Percentiles rank a stretch among this genome's conserved stretches.
These are phyloP conservation scores for Dendryphion nanum DNA, from an alignment of 2,329 filamentous ascomycete species.

Conservation along the genomic window DNA sequence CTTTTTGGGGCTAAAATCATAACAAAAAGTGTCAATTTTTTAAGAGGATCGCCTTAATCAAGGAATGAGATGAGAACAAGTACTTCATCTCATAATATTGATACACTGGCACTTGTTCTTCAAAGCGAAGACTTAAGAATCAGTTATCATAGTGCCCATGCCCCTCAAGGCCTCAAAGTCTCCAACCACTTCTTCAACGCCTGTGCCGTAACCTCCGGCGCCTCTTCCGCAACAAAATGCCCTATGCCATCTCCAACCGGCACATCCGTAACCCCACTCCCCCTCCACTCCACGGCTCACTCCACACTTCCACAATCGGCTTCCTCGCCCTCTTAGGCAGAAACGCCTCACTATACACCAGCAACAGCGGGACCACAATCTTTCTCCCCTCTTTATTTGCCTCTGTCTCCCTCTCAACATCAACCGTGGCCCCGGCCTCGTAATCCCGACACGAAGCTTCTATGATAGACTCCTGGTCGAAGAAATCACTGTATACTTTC, in stretches of 20 bases:
- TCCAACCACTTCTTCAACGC: conserved; percentile 36
- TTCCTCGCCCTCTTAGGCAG: no score
- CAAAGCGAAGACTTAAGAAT: no score
- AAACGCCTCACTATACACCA: conserved; percentile 53
- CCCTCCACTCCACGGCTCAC: conserved; percentile 47
- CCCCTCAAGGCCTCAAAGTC: conserved; percentile 8
- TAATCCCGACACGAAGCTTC: conserved; percentile 58
- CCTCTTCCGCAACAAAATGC: conserved; percentile 58
- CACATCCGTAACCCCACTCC: conserved; percentile 50
- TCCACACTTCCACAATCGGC: conserved; percentile 50
- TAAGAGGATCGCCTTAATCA: no score
- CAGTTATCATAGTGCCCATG: no score
- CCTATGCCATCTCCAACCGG: conserved; percentile 51
- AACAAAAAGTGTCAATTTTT: no score
- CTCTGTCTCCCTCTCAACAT: conserved; percentile 51
- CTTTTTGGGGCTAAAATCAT: no score
- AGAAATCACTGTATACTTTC: conserved; percentile 43
- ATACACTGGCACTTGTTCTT: no score
- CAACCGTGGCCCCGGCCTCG: conserved; percentile 51
- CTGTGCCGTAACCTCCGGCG: conserved; percentile 47
- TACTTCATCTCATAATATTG: no score
- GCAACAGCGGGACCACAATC: conserved; percentile 48
- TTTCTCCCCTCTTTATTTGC: conserved; percentile 46
- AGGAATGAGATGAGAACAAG: no score
- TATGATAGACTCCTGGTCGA: conserved; percentile 45